These are phyloP conservation scores for Acanthamoeba castellanii DNA, from an alignment of 208 protist species.

Conservation along the genomic window DNA sequence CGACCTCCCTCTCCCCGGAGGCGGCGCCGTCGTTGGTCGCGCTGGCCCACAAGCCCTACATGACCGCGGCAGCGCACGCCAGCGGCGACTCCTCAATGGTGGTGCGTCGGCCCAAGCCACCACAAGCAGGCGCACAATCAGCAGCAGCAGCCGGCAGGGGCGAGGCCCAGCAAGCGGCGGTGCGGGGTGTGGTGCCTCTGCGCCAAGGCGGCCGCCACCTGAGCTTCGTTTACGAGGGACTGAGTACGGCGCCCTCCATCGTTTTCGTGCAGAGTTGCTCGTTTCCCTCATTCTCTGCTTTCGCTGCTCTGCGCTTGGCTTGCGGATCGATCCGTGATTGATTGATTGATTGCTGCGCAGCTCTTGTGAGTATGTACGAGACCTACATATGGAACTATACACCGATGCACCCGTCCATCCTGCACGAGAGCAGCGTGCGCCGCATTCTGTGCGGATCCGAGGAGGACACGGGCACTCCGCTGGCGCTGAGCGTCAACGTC, in stretches of 20 bases:
- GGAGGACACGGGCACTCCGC: slow-evolving; percentile 39
- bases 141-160: background rate
- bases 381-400: slow-evolving; percentile 54
- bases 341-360: background rate
- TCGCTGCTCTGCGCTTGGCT: background rate
- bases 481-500: slow-evolving; percentile 60
- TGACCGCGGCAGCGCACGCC: background rate
- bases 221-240: background rate
- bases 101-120: too few relatives aligned
- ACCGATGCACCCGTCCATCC: slow-evolving; percentile 26
- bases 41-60: background rate
- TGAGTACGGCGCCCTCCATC: background rate
- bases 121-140: background rate
- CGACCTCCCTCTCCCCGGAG: background rate
- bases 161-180: background rate
- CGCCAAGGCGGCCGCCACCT: background rate
- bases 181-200: background rate
- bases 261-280: background rate
- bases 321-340: background rate
- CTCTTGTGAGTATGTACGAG: slow-evolving; percentile 31
- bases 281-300: background rate
- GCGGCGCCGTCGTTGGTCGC: background rate
- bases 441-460: background rate
- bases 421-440: slow-evolving; percentile 62
- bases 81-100: background rate